These are phyloP conservation scores for Cladosporium sp. DNA, from an alignment of 2,329 filamentous ascomycete genomes.

Conservation along the genomic window DNA sequence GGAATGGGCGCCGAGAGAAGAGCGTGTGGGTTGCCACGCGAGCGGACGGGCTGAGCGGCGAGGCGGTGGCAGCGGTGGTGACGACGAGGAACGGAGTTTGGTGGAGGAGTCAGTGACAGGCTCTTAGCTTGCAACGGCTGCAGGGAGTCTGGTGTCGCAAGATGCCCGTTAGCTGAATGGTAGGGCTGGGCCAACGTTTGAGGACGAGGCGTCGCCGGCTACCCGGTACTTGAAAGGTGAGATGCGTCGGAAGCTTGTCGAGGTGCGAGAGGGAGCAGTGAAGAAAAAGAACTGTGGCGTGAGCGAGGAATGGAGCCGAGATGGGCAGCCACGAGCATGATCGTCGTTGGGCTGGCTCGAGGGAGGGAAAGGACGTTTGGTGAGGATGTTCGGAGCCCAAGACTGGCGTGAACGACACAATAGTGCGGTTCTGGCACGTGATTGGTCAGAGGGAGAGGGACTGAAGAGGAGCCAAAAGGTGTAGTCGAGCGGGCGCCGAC, in stretches of 20 bases:
- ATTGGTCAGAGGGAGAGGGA: conserved; percentile 14
- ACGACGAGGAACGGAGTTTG: conserved; percentile 9
- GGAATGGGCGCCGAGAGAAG: conserved; percentile 18
- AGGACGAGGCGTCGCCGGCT: conserved; percentile 20
- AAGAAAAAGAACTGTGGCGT: conserved; percentile 17
- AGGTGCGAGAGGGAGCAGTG: neutral
- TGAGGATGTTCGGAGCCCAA: conserved; percentile 20
- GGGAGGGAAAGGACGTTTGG: conserved; percentile 9
- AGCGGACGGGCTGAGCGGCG: conserved; percentile 13
- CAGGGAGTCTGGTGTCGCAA: conserved; percentile 18
- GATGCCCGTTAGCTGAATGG: conserved; percentile 14
- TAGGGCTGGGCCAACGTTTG: conserved; percentile 19
- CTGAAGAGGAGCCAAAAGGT: conserved; percentile 20
- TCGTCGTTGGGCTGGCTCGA: conserved; percentile 9
- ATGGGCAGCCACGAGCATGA: conserved; percentile 15
- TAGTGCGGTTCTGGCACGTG: conserved; percentile 11
- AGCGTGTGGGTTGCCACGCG: conserved; percentile 18
- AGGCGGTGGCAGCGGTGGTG: conserved; percentile 7
- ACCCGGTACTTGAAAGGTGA: conserved; percentile 15
- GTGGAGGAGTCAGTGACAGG: conserved; percentile 15
- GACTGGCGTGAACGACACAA: conserved; percentile 7
- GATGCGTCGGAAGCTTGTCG: conserved; percentile 10
- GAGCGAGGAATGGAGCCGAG: conserved; percentile 11
- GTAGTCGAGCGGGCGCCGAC: conserved; percentile 19
- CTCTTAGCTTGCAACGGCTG: conserved; percentile 15